These are phyloP conservation scores for Colletotrichum orchidophilum DNA, from an alignment of 2,329 filamentous ascomycete genomes.

Conservation along the genomic window DNA sequence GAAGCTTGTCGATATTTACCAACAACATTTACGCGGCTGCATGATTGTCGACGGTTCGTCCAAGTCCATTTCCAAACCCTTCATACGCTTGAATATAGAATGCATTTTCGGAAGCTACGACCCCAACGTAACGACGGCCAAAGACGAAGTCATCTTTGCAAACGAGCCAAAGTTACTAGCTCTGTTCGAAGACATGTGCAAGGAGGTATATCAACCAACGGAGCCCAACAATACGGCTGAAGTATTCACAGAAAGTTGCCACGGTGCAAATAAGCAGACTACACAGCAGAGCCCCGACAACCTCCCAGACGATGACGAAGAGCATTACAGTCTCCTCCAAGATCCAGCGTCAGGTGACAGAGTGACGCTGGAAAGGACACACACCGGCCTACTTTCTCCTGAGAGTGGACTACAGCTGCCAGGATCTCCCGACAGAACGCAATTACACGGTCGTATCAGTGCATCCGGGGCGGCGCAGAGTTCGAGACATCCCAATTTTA, in stretches of 20 bases:
- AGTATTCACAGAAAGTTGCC: not conserved
- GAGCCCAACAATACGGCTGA: not conserved
- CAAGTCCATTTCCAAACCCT: conserved; percentile 57
- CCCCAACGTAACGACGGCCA: conserved; percentile 75
- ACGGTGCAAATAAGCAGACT: not conserved
- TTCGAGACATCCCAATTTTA: not conserved
- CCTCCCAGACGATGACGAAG: not conserved
- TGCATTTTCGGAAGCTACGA: conserved; percentile 75
- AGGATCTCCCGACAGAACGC: not conserved
- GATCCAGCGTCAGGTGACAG: no score
- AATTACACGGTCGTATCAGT: not conserved
- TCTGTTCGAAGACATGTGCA: conserved; percentile 57
- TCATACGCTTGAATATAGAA: conserved; percentile 70
- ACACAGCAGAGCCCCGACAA: not conserved
- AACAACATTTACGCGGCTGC: conserved; percentile 53
- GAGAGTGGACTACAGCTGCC: not conserved
- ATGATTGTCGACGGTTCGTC: conserved; percentile 37
- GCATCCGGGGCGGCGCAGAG: not conserved
- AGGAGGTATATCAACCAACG: conserved; percentile 46
- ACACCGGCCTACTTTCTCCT: not conserved
- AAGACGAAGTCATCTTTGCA: conserved; percentile 76
- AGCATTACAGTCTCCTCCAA: not conserved
- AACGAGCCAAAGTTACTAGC: conserved; percentile 58
- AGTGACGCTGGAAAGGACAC: not conserved
- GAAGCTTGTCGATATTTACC: conserved; percentile 65